Conservation (phyloP, 2,329 filamentous ascomycete genomes). For the Fusarium euwallaceae region DNA sequence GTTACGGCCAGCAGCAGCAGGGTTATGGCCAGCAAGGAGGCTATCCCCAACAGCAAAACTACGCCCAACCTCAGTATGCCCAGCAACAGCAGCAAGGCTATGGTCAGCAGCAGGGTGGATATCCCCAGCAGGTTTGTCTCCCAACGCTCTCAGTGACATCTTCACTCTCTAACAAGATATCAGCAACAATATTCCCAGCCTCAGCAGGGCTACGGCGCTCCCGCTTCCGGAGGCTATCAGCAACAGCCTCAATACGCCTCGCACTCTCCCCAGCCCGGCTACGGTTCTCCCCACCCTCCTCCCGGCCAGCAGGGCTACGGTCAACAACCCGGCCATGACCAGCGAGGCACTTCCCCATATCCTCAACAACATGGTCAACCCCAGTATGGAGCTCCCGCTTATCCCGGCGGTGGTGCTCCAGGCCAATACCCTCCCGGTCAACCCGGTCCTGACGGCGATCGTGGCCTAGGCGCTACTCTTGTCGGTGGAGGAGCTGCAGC, state of each 20-base stretch:
- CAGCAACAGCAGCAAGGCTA: slow-evolving; percentile 41
- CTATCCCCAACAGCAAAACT: slow-evolving; percentile 42
- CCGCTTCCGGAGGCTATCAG: slow-evolving; percentile 33
- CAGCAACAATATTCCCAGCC: slow-evolving; percentile 43
- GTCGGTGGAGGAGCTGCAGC: slow-evolving; percentile 67
- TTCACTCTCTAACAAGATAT: background rate
- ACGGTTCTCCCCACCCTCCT: slow-evolving; percentile 40
- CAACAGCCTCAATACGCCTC: slow-evolving; percentile 41
- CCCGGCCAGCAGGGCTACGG: slow-evolving; percentile 42
- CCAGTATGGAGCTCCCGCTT: slow-evolving; percentile 36
- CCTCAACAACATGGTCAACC: slow-evolving; percentile 41
- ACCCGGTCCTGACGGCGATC: slow-evolving; percentile 58
- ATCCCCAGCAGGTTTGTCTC: slow-evolving; percentile 46
- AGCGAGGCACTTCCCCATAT: slow-evolving; percentile 36
- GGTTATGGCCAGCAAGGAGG: slow-evolving; percentile 37
- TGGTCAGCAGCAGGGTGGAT: slow-evolving; percentile 33
- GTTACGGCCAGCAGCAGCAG: slow-evolving; percentile 38
- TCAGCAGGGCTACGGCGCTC: slow-evolving; percentile 31
- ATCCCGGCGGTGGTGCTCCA: slow-evolving; percentile 44
- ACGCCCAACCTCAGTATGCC: slow-evolving; percentile 26
- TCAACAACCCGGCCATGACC: slow-evolving; percentile 37
- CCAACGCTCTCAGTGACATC: background rate
- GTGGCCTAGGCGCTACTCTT: slow-evolving; percentile 67
- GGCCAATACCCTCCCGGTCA: slow-evolving; percentile 45
- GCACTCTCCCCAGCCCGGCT: slow-evolving; percentile 44